These are phyloP conservation scores for Xerocomus potaroensis DNA, from an alignment of 768 basidiomycete species.

Conservation along the genomic window DNA sequence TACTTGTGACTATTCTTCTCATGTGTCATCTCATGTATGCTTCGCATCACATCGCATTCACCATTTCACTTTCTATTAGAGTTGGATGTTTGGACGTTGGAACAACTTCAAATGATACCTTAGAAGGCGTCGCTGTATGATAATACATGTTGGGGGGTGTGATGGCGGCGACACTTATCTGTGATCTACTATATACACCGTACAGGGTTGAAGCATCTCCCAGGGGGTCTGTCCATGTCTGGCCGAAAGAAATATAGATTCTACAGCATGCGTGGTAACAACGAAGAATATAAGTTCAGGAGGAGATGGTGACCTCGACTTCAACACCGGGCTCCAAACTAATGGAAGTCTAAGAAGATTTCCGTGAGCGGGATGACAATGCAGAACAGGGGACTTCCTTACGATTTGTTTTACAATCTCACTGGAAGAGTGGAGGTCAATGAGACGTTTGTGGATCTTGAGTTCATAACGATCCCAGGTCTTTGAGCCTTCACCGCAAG, in stretches of 20 bases:
- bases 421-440: slow-evolving; percentile 97
- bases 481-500: slow-evolving; percentile 99
- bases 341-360: slow-evolving; percentile 76
- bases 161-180: slow-evolving; percentile 7
- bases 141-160: slow-evolving; percentile 10
- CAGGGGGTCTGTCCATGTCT: background rate
- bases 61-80: background rate
- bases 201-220: too few species aligned
- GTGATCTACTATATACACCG: slow-evolving; percentile 8
- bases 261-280: slow-evolving; percentile 2
- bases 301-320: slow-evolving; percentile 96
- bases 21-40: slow-evolving; percentile 8
- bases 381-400: slow-evolving; percentile 32
- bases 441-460: slow-evolving; percentile 99
- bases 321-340: slow-evolving; percentile 99
- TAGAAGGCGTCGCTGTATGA: slow-evolving; percentile 9
- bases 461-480: slow-evolving; percentile 99
- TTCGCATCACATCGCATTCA: slow-evolving; percentile 6
- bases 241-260: slow-evolving; percentile 1
- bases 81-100: slow-evolving; percentile 5
- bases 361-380: slow-evolving; percentile 3
- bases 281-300: slow-evolving; percentile 34
- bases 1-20: slow-evolving; percentile 42
- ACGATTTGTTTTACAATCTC: slow-evolving; percentile 99
- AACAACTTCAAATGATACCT: slow-evolving; percentile 17